Evolutionary conservation across 164 flowering plant species (phyloP).

Genomic region (Euptelea pleiosperma): DNA sequence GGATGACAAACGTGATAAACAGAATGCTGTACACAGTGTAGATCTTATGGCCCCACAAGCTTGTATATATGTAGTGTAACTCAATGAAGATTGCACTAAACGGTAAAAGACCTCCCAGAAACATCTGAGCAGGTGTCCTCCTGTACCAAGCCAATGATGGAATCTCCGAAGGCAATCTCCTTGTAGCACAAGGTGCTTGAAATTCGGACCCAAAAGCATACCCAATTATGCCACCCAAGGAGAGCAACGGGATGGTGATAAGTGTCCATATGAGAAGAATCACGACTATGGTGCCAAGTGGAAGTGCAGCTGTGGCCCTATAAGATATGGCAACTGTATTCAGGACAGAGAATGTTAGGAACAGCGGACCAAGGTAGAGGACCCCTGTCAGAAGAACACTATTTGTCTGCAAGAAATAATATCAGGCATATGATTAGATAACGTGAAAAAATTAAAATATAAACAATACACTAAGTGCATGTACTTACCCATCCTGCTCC

Average conservation of each 20-base stretch:
- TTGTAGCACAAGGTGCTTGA: conserved; percentile 54
- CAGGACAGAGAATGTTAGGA: conserved; percentile 39
- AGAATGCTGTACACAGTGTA: conserved; percentile 42
- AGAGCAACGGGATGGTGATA: conserved; percentile 53
- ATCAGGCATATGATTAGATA: not conserved
- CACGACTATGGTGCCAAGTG: conserved; percentile 60
- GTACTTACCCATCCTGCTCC: conserved; percentile 51
- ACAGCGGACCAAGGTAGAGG: conserved; percentile 58
- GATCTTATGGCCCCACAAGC: conserved; percentile 75
- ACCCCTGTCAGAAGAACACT: conserved; percentile 52
- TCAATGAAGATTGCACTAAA: conserved; percentile 64
- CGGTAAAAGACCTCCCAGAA: conserved; percentile 65
- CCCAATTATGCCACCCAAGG: conserved; percentile 63
- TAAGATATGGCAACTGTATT: conserved; percentile 52
- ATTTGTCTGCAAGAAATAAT: conserved; percentile 43
- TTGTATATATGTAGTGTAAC: conserved; percentile 58
- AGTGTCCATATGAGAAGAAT: conserved; percentile 44
- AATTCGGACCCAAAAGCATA: conserved; percentile 34
- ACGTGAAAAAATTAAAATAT: not conserved
- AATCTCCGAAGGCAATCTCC: conserved; percentile 54
- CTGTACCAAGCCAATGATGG: conserved; percentile 62
- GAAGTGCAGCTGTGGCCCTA: conserved; percentile 69
- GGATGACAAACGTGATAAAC: conserved; percentile 51
- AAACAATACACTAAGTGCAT: not conserved
- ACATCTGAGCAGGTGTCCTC: conserved; percentile 60